Conservation (phyloP, 164 flowering plant species). For the Umbilicus rupestris region DNA sequence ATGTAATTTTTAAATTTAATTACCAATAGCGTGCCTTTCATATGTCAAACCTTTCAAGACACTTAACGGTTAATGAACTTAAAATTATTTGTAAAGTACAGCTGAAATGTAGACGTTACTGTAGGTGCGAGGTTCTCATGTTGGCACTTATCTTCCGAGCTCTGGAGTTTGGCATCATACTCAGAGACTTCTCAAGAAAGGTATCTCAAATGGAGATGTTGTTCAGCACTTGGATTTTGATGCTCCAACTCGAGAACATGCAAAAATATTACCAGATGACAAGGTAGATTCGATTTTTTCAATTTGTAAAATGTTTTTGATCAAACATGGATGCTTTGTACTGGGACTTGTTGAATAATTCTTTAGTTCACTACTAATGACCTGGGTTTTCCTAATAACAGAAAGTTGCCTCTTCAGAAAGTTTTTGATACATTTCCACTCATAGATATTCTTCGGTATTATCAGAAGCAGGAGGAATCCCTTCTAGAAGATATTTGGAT, state of each 20-base stretch:
- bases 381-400: not conserved
- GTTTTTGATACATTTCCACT: not conserved
- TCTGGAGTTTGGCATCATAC: constrained; percentile 95
- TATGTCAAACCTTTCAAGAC: too few relatives aligned
- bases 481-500: constrained; percentile 94
- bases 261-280: constrained; percentile 73
- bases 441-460: not conserved
- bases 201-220: constrained; percentile 32
- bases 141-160: constrained; percentile 77
- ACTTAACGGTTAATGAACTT: too few relatives aligned
- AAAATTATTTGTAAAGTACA: not conserved
- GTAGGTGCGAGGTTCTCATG: constrained; percentile 85
- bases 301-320: not conserved
- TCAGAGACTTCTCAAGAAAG: constrained; percentile 70
- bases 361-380: not conserved
- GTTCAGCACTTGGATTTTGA: constrained; percentile 95
- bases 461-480: constrained; percentile 93
- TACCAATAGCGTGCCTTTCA: too few relatives aligned
- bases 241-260: constrained; percentile 94
- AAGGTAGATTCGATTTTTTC: constrained; percentile 35
- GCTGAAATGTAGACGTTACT: constrained; percentile 6
- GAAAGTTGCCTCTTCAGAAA: not conserved
- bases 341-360: not conserved
- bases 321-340: not conserved
- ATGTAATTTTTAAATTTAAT: too few relatives aligned